Evolutionary conservation across 2,329 filamentous ascomycete species (phyloP).

Genomic region (Gaeumannomyces sp.): DNA sequence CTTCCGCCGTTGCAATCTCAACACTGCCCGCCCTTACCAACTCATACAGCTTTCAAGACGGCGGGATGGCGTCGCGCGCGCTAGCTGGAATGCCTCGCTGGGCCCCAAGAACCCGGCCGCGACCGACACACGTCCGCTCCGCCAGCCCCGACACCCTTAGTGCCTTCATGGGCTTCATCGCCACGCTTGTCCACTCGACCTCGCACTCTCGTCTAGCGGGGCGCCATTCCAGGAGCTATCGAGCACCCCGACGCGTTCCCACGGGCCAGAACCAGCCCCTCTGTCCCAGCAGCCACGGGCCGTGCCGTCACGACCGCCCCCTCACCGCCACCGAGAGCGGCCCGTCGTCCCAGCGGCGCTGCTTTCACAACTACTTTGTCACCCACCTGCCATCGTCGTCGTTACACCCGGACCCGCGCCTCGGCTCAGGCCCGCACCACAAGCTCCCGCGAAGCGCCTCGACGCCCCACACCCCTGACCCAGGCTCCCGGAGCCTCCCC

Average conservation of each 20-base stretch:
- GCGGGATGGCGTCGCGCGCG: not conserved
- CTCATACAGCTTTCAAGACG: too few species aligned
- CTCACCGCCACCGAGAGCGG: slow-evolving; percentile 4
- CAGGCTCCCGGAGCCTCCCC: slow-evolving; percentile 51
- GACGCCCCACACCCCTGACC: slow-evolving; percentile 61
- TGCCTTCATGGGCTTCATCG: slow-evolving; percentile 17
- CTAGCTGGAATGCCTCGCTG: slow-evolving; percentile 3
- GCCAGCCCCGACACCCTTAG: slow-evolving; percentile 12
- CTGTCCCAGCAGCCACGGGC: not conserved
- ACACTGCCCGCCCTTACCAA: too few species aligned
- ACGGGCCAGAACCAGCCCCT: not conserved
- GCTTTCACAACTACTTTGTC: slow-evolving; percentile 95
- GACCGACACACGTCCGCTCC: not conserved
- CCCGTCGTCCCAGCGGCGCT: slow-evolving; percentile 27
- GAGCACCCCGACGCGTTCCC: not conserved
- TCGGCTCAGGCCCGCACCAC: slow-evolving; percentile 61
- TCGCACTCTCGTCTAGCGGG: slow-evolving; percentile 2
- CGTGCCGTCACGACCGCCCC: not conserved
- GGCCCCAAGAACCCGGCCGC: not conserved
- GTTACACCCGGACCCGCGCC: slow-evolving; percentile 76
- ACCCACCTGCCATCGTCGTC: slow-evolving; percentile 92
- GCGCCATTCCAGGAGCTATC: not conserved
- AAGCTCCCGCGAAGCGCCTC: slow-evolving; percentile 83
- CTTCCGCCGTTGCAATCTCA: not conserved
- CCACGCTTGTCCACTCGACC: slow-evolving; percentile 10